Conservation (phyloP, 2,329 filamentous ascomycete species). For the Talaromyces sp. region DNA sequence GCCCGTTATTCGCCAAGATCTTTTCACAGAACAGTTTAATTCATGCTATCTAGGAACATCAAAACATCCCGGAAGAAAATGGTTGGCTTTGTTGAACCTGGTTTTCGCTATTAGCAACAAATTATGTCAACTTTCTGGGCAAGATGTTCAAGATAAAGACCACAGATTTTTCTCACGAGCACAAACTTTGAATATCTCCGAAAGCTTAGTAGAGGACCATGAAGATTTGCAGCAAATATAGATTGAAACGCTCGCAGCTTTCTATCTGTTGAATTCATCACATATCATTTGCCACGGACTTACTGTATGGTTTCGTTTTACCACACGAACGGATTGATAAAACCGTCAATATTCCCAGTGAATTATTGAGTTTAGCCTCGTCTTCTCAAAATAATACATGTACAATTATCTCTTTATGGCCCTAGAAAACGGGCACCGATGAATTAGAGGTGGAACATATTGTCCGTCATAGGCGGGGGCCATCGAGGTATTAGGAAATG, state of each 20-base stretch:
- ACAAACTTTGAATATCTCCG: constrained; percentile 30
- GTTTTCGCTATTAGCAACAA: constrained; percentile 38
- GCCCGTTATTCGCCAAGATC: not conserved
- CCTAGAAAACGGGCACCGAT: no score
- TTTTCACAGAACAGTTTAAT: constrained; percentile 31
- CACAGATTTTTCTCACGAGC: constrained; percentile 37
- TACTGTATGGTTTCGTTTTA: no score
- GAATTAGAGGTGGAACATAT: no score
- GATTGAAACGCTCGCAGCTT: constrained; percentile 29
- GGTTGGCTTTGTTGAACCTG: constrained; percentile 36
- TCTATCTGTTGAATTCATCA: constrained; percentile 30
- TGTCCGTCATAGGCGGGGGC: no score
- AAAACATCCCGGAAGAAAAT: constrained; percentile 22
- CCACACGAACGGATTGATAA: no score
- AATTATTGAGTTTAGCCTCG: no score
- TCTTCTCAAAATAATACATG: no score
- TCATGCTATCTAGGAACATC: constrained; percentile 14
- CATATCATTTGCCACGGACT: no score
- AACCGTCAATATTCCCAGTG: no score
- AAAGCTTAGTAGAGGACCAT: constrained; percentile 30
- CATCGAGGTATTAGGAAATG: not conserved
- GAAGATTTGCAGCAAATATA: constrained; percentile 38
- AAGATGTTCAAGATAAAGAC: constrained; percentile 24
- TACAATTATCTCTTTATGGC: no score
- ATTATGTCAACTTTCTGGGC: constrained; percentile 28